Base-by-base conservation (phyloP, 2,329 filamentous ascomycete species). In the Calycina herbarum region DNA sequence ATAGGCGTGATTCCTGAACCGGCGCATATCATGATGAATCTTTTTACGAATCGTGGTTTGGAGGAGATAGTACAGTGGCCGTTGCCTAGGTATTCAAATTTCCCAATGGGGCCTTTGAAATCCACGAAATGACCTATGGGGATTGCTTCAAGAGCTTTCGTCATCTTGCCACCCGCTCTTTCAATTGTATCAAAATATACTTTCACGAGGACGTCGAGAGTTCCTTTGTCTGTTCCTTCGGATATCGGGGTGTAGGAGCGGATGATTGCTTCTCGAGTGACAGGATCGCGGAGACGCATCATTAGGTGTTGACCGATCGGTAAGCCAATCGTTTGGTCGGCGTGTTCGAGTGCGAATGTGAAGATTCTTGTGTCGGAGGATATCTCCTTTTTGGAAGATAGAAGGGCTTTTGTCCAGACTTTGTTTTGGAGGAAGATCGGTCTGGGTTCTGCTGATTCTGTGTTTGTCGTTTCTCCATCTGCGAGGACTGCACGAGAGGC, bases 1-100 rank as follows among this genome's bases (percentile, higher is more conserved):
- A 97, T 91, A 0, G 94, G 94, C n/a, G 94, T 97, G 73, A 97
- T 90, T 0, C 94, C 94, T n/a, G 87, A 92, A 5, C 94, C 94
- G 15, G 85, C 94, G 72, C 92, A 95, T 38, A 97, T 88, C 93
- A 97, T 96, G 74, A 91, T 82, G 76, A 97, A 92, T 13, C 83
- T 84, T 62, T 83, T 85, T 0, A 96, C 85, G 0, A 72, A 77
- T 10, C 88, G 80, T 65, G 81, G 76, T 24, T 80, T 82, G 0
- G 85, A 85, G 38, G 85, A 85, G 54, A 96, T 78, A 0, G 79
- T 74, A 72, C 90, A 92, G 1, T 77, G 68, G 0, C 93, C 93
- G 0, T 81, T 78, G 0, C 91, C 90, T 0, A 89, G 80, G 73
- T 97, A 97, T 72, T 90, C 86, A 69, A 97, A 94, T 72, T 92